Evolutionary conservation across 2,329 filamentous ascomycete species (phyloP).

Genomic region (Xylariaceae sp.): DNA sequence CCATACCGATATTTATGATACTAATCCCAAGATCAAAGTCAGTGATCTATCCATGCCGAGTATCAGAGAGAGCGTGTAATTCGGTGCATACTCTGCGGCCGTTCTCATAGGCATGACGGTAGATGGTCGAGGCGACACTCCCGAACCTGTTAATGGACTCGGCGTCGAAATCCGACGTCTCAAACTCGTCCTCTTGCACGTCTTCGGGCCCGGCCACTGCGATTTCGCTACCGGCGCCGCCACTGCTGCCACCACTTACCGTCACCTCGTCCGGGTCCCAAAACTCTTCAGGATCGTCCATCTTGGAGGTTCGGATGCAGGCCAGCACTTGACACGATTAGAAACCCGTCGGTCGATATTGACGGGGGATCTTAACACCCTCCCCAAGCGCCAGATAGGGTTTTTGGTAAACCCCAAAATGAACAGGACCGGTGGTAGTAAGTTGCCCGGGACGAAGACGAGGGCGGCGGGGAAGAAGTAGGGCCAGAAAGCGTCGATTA

Average conservation of each 20-base stretch:
- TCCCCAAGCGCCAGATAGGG: too few species aligned
- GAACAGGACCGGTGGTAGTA: too few species aligned
- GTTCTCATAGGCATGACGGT: conserved; percentile 40
- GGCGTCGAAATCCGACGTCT: conserved; percentile 36
- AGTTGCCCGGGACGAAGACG: too few species aligned
- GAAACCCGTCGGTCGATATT: too few species aligned
- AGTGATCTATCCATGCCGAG: background rate
- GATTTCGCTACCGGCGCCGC: conserved; percentile 6
- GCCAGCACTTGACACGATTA: background rate
- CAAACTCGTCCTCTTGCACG: conserved; percentile 42
- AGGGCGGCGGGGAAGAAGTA: too few species aligned
- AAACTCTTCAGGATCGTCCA: conserved; percentile 5
- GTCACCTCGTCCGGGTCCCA: conserved; percentile 10
- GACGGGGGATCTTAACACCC: too few species aligned
- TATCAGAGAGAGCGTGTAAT: background rate
- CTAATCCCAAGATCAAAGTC: conserved; percentile 26
- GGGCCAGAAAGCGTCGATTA: background rate
- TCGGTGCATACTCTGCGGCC: conserved; percentile 32
- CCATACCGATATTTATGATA: conserved; percentile 42
- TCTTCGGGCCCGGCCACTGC: conserved; percentile 17
- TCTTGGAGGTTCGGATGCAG: background rate
- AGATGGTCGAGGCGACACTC: conserved; percentile 40
- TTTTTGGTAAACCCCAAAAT: too few species aligned
- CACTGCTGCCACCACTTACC: background rate
- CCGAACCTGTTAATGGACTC: conserved; percentile 28